Conservation (phyloP, 352 stramenopile genomes). For the Phytophthora podocarpi region DNA sequence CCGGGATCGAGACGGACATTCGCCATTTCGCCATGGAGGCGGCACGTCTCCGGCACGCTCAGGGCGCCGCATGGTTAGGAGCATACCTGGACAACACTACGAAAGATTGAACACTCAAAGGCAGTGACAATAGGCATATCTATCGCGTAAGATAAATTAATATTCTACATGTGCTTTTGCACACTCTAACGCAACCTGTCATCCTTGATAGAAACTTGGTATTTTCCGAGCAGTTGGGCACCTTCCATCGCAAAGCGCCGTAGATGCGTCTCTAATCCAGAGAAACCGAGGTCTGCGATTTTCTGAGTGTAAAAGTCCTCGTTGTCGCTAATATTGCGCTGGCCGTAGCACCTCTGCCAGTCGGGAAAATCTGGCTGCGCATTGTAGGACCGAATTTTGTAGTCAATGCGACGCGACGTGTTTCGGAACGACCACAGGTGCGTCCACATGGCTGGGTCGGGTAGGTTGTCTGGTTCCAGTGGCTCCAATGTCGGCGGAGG, state of each 20-base stretch:
- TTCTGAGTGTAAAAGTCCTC: conserved; percentile 39
- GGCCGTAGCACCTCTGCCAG: conserved; percentile 64
- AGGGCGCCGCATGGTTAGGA: conserved; percentile 10
- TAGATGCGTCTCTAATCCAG: conserved; percentile 34
- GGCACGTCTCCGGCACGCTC: conserved; percentile 13
- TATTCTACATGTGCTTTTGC: conserved; percentile 16
- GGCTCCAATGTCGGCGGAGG: conserved; percentile 24
- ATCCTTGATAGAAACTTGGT: conserved; percentile 5
- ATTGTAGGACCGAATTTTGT: conserved; percentile 58
- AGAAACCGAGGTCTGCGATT: conserved; percentile 37
- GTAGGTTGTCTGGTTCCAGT: conserved; percentile 26
- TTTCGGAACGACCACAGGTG: conserved; percentile 66
- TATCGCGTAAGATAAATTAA: conserved; percentile 23
- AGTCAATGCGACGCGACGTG: conserved; percentile 40
- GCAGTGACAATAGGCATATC: no score
- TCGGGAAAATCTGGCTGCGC: conserved; percentile 40
- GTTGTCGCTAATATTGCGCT: conserved; percentile 32
- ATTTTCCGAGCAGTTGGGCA: conserved; percentile 19
- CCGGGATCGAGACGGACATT: conserved; percentile 23
- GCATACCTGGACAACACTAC: conserved; percentile 8
- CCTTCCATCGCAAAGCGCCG: conserved; percentile 40
- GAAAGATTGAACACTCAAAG: no score
- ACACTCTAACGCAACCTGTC: no score
- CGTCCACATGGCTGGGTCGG: conserved; percentile 65
- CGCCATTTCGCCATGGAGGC: conserved; percentile 28